Evolutionary conservation across 768 basidiomycete species (phyloP).

Genomic region (Pleurotus cornucopiae): DNA sequence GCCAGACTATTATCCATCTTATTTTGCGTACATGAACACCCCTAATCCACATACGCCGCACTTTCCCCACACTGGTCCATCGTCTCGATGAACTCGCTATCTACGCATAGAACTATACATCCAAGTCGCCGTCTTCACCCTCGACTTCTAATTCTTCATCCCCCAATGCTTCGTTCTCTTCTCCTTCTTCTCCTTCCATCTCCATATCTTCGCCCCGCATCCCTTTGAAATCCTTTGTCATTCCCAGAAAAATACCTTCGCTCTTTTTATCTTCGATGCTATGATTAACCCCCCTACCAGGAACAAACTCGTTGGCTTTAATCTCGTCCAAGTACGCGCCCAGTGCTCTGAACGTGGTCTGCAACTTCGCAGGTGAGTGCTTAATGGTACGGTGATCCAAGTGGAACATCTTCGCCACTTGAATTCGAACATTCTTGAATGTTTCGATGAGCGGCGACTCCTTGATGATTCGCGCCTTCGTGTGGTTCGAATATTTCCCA

Average conservation of each 20-base stretch:
- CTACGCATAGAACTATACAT: neutral
- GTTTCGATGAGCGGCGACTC: slow-evolving; percentile 31
- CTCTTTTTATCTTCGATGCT: no score
- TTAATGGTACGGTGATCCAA: slow-evolving; percentile 19
- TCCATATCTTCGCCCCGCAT: neutral
- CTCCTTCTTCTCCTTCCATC: neutral
- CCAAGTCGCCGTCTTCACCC: slow-evolving; percentile 2
- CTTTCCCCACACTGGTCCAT: no score
- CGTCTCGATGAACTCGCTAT: no score
- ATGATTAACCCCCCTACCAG: no score
- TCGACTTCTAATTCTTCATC: slow-evolving; percentile 4
- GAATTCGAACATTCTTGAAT: slow-evolving; percentile 21
- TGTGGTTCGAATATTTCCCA: slow-evolving; percentile 29
- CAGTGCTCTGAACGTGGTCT: slow-evolving; percentile 10
- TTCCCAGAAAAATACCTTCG: no score
- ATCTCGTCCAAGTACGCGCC: slow-evolving; percentile 12
- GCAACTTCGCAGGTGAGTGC: slow-evolving; percentile 24
- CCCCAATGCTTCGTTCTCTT: neutral
- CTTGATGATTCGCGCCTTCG: slow-evolving; percentile 22
- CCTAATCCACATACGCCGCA: no score
- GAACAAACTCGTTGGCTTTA: slow-evolving; percentile 7
- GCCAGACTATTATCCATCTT: no score
- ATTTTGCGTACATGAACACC: no score
- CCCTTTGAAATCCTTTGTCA: no score
- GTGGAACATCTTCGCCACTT: slow-evolving; percentile 22